Conservation (phyloP, 495 filamentous ascomycete species). For the Trichoderma orchidacearum region DNA sequence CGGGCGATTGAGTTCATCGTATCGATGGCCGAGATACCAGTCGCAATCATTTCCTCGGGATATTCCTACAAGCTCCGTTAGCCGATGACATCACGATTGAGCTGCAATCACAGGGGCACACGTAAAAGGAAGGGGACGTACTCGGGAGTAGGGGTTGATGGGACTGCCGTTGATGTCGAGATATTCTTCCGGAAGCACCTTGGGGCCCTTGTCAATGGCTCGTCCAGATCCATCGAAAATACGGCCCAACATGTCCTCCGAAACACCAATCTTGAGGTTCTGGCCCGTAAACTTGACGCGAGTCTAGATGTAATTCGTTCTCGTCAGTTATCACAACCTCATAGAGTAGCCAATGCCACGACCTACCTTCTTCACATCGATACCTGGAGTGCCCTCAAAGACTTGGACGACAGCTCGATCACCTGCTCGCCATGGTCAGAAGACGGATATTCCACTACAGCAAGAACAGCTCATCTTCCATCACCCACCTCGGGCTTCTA, state of each 20-base stretch:
- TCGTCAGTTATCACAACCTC: not conserved
- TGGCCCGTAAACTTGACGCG: conserved; percentile 95
- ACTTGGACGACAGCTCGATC: conserved; percentile 92
- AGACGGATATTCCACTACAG: not conserved
- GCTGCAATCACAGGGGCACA: not conserved
- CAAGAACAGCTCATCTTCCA: not conserved
- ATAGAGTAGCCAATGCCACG: not conserved
- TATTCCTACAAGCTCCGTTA: conserved; percentile 50
- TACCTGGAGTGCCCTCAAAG: conserved; percentile 92
- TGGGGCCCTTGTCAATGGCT: conserved; percentile 96
- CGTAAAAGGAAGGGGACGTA: conserved; percentile 23
- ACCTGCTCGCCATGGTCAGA: conserved; percentile 32
- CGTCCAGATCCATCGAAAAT: conserved; percentile 97
- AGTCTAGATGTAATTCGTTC: conserved; percentile 39
- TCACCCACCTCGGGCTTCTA: conserved; percentile 81
- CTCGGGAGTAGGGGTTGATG: conserved; percentile 96
- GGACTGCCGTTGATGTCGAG: conserved; percentile 98
- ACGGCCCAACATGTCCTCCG: conserved; percentile 98
- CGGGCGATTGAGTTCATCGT: conserved; percentile 99
- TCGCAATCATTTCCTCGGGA: conserved; percentile 99
- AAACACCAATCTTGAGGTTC: conserved; percentile 95
- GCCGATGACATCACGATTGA: conserved; percentile 6
- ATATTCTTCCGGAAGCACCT: conserved; percentile 95
- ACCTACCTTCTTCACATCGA: conserved; percentile 93
- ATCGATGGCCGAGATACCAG: conserved; percentile 98